These are phyloP conservation scores for Pisolithus albus DNA, from an alignment of 768 basidiomycete species.

Conservation along the genomic window DNA sequence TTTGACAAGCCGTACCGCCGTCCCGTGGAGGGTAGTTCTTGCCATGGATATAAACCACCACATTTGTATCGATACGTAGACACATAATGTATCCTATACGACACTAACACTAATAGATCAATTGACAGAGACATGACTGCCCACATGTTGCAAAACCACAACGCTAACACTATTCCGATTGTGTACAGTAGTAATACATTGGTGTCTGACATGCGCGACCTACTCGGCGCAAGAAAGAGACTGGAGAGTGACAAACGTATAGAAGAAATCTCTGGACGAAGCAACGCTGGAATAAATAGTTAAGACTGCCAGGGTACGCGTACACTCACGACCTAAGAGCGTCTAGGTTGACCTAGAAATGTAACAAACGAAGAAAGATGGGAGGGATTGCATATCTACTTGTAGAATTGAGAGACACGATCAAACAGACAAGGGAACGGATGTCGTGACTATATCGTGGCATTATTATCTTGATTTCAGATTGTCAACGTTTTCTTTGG, in stretches of 20 bases:
- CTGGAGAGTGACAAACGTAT: no score
- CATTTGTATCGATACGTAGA: no score
- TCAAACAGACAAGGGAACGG: slow-evolving; percentile 1
- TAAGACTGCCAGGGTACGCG: slow-evolving; percentile 8
- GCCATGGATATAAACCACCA: neutral
- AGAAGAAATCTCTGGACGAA: neutral
- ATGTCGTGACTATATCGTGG: slow-evolving; percentile 7
- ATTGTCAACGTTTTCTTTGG: no score
- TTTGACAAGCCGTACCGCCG: neutral
- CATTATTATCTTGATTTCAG: slow-evolving; percentile 2
- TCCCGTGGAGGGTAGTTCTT: neutral
- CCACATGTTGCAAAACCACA: no score
- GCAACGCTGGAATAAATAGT: no score
- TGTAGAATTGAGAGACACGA: slow-evolving; percentile 13
- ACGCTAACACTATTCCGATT: no score
- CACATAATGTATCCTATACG: no score
- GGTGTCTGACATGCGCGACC: no score
- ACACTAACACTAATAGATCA: no score
- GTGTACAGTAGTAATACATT: no score
- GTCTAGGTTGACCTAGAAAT: slow-evolving; percentile 29
- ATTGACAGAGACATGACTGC: no score
- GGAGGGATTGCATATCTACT: slow-evolving; percentile 26
- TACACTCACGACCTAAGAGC: slow-evolving; percentile 13
- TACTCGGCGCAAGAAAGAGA: no score
- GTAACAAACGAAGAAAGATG: slow-evolving; percentile 11